A percentile compares a stretch with the other conserved stretches of the same genome.
phyloP scores from a whole-genome alignment of 768 basidiomycete genomes.

The Collybia sordida region DNA sequence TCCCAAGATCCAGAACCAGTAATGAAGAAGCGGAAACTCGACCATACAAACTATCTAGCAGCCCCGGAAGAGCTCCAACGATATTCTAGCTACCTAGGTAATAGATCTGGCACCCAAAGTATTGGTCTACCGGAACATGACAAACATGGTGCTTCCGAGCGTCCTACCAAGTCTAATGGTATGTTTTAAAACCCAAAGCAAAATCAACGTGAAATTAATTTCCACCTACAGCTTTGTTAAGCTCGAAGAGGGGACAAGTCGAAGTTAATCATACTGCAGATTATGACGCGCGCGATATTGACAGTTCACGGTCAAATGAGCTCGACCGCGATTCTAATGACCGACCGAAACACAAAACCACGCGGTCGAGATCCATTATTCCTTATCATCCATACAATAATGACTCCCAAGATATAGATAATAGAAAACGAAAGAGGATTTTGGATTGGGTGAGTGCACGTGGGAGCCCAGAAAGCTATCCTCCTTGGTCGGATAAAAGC shows the following conservation, averaged over 20 bases:
- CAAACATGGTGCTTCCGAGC: background rate
- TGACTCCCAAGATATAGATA: conserved; percentile 7
- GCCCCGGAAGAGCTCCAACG: conserved; percentile 15
- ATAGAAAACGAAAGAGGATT: conserved; percentile 12
- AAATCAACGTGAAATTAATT: background rate
- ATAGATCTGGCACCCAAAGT: conserved; percentile 2
- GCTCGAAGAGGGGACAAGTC: conserved; percentile 10
- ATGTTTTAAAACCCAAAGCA: background rate
- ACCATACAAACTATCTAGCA: background rate
- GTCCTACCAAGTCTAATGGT: background rate
- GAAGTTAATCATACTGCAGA: background rate
- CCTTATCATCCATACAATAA: background rate
- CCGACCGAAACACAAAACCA: no score
- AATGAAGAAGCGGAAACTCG: background rate
- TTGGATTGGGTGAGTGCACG: conserved; percentile 11
- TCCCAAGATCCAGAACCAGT: background rate
- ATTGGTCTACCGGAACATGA: background rate
- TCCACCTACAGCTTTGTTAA: background rate
- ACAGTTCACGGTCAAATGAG: background rate
- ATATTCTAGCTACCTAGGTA: conserved; percentile 21
- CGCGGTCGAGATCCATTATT: background rate
- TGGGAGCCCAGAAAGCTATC: background rate
- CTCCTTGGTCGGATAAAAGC: background rate
- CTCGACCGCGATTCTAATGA: background rate
- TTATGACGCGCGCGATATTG: background rate